A percentile compares a stretch with the other conserved stretches of the same genome.
Evolutionary conservation across 148 eudicot species (phyloP).

Genomic region (Nepenthes gracilis): DNA sequence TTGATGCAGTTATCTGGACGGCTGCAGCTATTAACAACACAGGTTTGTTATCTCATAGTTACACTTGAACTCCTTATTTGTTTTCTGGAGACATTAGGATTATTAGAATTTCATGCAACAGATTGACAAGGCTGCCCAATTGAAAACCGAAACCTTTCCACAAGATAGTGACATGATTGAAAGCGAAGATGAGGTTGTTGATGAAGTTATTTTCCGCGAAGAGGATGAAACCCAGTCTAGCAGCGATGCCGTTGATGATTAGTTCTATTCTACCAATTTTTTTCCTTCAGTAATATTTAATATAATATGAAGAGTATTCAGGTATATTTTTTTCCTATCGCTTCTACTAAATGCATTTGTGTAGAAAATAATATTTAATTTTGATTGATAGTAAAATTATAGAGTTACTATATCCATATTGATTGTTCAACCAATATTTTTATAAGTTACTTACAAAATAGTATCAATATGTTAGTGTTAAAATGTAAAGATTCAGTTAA

Average conservation of each 20-base stretch:
- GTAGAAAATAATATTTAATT: no score
- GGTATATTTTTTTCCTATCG: no score
- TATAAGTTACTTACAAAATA: no score
- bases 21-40: slow-evolving; percentile 76
- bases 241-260: slow-evolving; percentile 17
- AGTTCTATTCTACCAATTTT: background rate
- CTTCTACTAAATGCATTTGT: no score
- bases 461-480: no score
- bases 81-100: background rate
- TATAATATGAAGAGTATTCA: no score
- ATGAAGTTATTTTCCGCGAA: slow-evolving; percentile 56
- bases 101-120: slow-evolving; percentile 13
- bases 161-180: slow-evolving; percentile 28
- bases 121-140: slow-evolving; percentile 60
- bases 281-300: no score
- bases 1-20: slow-evolving; percentile 80
- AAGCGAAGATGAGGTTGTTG: slow-evolving; percentile 68
- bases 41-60: slow-evolving; percentile 33
- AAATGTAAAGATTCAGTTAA: no score
- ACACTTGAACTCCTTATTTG: background rate
- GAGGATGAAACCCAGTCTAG: slow-evolving; percentile 46
- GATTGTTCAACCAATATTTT: no score
- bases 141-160: slow-evolving; percentile 23
- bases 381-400: no score
- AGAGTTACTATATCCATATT: no score